Base-by-base conservation (phyloP, 257 asterid species). In the Datura wrightii region DNA sequence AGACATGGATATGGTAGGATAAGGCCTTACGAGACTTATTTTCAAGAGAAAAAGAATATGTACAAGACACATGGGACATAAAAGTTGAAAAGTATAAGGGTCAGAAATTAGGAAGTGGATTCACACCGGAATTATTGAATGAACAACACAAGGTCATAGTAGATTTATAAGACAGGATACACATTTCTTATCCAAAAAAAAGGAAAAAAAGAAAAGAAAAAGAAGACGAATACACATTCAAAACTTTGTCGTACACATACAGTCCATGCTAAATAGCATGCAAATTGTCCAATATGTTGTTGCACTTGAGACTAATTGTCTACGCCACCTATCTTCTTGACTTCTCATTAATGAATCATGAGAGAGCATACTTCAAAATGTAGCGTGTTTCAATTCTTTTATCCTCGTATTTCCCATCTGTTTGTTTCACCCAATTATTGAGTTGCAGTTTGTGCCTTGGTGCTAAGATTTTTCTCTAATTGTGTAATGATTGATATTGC, bases 401-500 rank as follows among this genome's bases (percentile, higher is more conserved):
- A 74, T 48, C 80, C 19, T 3, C 24, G 42, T 31, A 6, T 48
- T 48, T 74, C 41, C 59, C 81, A 46, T 76, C 82, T 5, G 82
- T 76, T 52, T 31, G 48, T 76, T 76, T 76, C 63, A 50, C 24
- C 82, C 82, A 50, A 52, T 31, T 31, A 52, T 76, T 76, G 63
- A 76, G 46, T 31, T 50, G 31, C 31, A 46, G 46, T 3, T 58
- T 79, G 18, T 50, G 52, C 34, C 16, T 31, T 80, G 54, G 11
- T 18, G 48, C 54, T 63, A 46, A 88, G 80, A 36, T 84, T 62
- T 41, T 69, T 62, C 80, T 78, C 89, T 89, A 85, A 87, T 87
- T 50, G 81, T 71, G 16, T 85, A 48, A 83, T 59, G 86, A 87
- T 86, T 82, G 69, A 84, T 88, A 84, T 85, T 15, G 90, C 97